phyloP scores from a whole-genome alignment of 108 stramenopile genomes.

The Cyclotella kingstonii region DNA sequence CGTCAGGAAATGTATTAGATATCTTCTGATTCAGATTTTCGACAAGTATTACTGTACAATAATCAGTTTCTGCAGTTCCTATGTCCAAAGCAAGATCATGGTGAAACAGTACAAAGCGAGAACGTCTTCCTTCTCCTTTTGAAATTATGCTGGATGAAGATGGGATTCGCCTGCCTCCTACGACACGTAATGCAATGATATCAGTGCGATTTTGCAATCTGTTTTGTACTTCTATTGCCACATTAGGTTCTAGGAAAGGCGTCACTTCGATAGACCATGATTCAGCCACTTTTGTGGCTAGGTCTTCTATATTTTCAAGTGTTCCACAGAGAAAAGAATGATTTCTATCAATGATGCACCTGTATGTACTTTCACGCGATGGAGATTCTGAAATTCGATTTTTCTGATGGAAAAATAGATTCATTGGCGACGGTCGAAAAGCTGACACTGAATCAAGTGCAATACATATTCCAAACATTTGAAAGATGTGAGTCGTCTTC shows the following conservation, averaged over 20 bases:
- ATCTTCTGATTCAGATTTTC: conserved; percentile 36
- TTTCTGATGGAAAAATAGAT: too few relatives aligned
- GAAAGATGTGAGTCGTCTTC: too few relatives aligned
- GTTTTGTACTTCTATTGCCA: conserved; percentile 28
- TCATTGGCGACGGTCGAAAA: too few relatives aligned
- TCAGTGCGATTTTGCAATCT: conserved; percentile 32
- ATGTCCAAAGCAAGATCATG: conserved; percentile 42
- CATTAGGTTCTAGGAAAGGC: conserved; percentile 37
- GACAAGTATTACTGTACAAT: conserved; percentile 30
- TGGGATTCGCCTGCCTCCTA: conserved; percentile 31
- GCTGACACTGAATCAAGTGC: too few relatives aligned
- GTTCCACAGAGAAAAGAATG: not conserved
- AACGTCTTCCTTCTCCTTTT: conserved; percentile 31
- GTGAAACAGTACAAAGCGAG: conserved; percentile 39
- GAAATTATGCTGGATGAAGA: not conserved
- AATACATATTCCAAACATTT: too few relatives aligned
- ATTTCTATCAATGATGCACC: too few relatives aligned
- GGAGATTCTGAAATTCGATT: too few relatives aligned
- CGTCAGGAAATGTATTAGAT: conserved; percentile 40
- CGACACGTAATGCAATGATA: conserved; percentile 20
- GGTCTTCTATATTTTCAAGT: conserved; percentile 25
- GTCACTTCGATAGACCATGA: conserved; percentile 43
- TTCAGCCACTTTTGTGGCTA: conserved; percentile 27
- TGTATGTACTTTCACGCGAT: too few relatives aligned
- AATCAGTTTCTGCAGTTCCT: conserved; percentile 29